Conservation (phyloP, 768 basidiomycete species). For the Clavaria fumosa region DNA sequence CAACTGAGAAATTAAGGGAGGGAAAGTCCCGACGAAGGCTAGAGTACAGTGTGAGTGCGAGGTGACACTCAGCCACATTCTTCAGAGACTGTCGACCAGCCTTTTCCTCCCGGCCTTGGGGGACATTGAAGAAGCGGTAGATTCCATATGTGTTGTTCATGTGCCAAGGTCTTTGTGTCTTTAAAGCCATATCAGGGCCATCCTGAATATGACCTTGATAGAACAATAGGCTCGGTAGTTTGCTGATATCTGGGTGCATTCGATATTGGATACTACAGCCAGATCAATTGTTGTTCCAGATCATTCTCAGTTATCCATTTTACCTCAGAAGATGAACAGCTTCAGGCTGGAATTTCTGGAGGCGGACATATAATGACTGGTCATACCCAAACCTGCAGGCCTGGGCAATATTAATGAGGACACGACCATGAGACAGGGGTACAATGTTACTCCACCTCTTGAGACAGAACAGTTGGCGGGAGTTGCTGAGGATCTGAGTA, state of each 20-base stretch:
- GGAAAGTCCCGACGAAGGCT: slow-evolving; percentile 52
- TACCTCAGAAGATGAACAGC: slow-evolving; percentile 86
- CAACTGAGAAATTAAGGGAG: slow-evolving; percentile 28
- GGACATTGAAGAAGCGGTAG: slow-evolving; percentile 83
- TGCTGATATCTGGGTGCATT: slow-evolving; percentile 95
- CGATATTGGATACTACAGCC: slow-evolving; percentile 85
- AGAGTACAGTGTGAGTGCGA: slow-evolving; percentile 64
- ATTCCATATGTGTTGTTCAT: slow-evolving; percentile 56
- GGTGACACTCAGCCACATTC: slow-evolving; percentile 59
- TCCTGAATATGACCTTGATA: slow-evolving; percentile 69
- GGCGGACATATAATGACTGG: slow-evolving; percentile 83
- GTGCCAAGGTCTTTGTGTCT: slow-evolving; percentile 85
- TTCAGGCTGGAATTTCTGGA: slow-evolving; percentile 66
- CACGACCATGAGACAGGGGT: not conserved
- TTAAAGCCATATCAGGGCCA: slow-evolving; percentile 75
- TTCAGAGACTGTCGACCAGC: slow-evolving; percentile 51
- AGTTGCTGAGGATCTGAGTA: slow-evolving; percentile 69
- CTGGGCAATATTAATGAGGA: slow-evolving; percentile 19
- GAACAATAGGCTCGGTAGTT: slow-evolving; percentile 77
- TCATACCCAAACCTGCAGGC: slow-evolving; percentile 65
- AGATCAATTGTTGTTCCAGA: slow-evolving; percentile 3
- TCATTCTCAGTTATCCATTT: slow-evolving; percentile 8
- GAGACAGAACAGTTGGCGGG: slow-evolving; percentile 68
- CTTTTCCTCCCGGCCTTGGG: slow-evolving; percentile 49
- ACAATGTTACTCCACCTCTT: slow-evolving; percentile 17